Evolutionary conservation across 2,329 filamentous ascomycete species (phyloP), one percentile per base, ranked within the genome.

Genomic region (Aureobasidium namibiae): DNA sequence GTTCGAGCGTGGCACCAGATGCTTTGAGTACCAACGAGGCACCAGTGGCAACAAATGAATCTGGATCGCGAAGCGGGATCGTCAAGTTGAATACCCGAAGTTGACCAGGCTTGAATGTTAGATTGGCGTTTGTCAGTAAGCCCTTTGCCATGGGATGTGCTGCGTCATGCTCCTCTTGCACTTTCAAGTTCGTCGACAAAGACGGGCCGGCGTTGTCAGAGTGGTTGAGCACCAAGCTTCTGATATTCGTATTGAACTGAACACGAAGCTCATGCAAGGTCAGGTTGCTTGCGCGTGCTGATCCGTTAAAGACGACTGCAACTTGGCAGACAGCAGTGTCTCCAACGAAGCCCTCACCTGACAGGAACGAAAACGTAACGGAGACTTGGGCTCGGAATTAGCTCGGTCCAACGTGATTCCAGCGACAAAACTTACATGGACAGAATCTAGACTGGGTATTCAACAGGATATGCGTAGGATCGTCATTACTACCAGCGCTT

Each of bases 31-130:
- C 74, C 29, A 95, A 74, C 0, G 78, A 81, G 10, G 87, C 81
- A 1, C 83, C 84, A 4, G 81, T 78, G 4, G 89, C 84, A 49
- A 80, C 83, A 0, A 87, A 85, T 59, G 89, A 82, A n/a, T 90
- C 91, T 2, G 91, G 84, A 72, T 96, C 92, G 61, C 90, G 84
- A 16, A 96, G 80, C 2, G 86, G 82, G 60, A 90, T 82, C 9
- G 80, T 81, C 65, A 96, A 79, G 65, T 88, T 83, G 62, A 89
- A 87, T 1, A 92, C 82, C 56, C 82, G 84, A 9, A 80, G 87
- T 62, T 88, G 82, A 0, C 84, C 85, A 14, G 90, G 82, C 11
- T 74, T 71, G 44, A 96, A 73, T 0, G 79, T 83, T 58, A 96
- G 73, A 69, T 92, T 78, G 9, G 82, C 80, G 11, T 74, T 67